Evolutionary conservation across 1,284 basidiomycete genomes (phyloP).

Genomic region (Calocybe gambosa): DNA sequence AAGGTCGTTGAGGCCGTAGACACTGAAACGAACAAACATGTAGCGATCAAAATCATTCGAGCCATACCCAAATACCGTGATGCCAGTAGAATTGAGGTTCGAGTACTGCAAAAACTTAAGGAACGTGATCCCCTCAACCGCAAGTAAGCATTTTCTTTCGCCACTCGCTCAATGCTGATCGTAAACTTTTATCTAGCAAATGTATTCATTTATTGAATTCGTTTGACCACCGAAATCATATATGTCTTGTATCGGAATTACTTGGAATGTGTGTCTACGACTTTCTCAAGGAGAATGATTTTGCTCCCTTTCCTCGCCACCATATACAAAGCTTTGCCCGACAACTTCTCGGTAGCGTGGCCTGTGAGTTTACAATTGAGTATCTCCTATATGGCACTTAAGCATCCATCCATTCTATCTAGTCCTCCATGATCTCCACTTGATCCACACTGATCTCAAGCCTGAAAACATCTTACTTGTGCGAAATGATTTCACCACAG

Average conservation of each 20-base stretch:
- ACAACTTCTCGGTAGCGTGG: conserved; percentile 89
- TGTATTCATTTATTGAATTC: conserved; percentile 94
- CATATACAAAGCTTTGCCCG: conserved; percentile 96
- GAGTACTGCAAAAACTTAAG: conserved; percentile 89
- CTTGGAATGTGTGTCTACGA: conserved; percentile 98
- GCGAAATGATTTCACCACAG: conserved; percentile 68
- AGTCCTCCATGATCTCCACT: conserved; percentile 89
- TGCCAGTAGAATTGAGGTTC: conserved; percentile 97
- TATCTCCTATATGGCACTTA: conserved; percentile 8
- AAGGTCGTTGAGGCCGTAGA: conserved; percentile 97
- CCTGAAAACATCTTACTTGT: conserved; percentile 98
- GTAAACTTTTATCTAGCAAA: conserved; percentile 56
- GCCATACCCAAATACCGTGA: conserved; percentile 97
- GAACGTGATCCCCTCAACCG: conserved; percentile 86
- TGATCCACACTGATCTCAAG: conserved; percentile 98
- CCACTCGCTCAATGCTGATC: conserved; percentile 13
- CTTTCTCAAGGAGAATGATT: conserved; percentile 97
- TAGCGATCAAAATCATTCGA: conserved; percentile 98
- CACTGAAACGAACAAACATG: conserved; percentile 68
- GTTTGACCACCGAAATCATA: conserved; percentile 98
- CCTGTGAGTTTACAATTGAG: conserved; percentile 60
- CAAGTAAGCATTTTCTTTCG: conserved; percentile 57
- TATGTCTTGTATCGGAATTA: conserved; percentile 95
- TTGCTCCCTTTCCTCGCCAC: conserved; percentile 90
- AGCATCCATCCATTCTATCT: conserved; percentile 14